Evolutionary conservation across 345 rosid genomes (phyloP), one percentile per base, ranked within the genome.

Genomic region (Angophora floribunda): DNA sequence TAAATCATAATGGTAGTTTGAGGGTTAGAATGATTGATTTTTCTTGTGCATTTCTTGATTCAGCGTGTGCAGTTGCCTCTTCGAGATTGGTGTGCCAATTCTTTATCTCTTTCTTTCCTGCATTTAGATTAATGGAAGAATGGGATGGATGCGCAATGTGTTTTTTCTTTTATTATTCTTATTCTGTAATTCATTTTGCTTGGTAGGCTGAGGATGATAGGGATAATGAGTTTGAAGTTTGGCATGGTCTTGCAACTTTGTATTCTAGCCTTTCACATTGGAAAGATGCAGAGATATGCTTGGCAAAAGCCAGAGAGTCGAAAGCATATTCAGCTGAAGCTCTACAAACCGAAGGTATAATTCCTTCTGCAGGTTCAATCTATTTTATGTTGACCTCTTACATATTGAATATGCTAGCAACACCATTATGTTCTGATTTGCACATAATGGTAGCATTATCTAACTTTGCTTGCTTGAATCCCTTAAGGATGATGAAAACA

Each of bases 221-320:
- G 91, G 93, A 93, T 85, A 91, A 93, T 78, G 99, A 96, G 91
- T 96, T 96, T 89, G 98, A 97, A 92, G 98, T 96, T 87, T 97
- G 99, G 99, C 96, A 95, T 91, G 99, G 97, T 80, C 95, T 97
- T 49, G 98, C 99, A 61, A 93, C 90, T 91, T 89, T 97, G 51
- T 97, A 96, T 93, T 95, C 98, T 9, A 92, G 95, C 87, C 98
- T 97, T 90, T 94, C 96, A 7, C 95, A 94, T 86, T 97, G 98
- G 99, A 95, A 95, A 89, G 99, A 97, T n/a, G 99, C 93, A 8
- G 99, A 95, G 94, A 92, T 94, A 51, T 97, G 99, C 88, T 86
- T 97, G 85, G 92, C 89, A 75, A 97, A 96, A 90, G 99, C 97
- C 19, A 92, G 96, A 47, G 99, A 95, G 87, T 91, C 95, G 90